Evolutionary conservation across 2,329 filamentous ascomycete species (phyloP).

Genomic region (Chalara sp.): DNA sequence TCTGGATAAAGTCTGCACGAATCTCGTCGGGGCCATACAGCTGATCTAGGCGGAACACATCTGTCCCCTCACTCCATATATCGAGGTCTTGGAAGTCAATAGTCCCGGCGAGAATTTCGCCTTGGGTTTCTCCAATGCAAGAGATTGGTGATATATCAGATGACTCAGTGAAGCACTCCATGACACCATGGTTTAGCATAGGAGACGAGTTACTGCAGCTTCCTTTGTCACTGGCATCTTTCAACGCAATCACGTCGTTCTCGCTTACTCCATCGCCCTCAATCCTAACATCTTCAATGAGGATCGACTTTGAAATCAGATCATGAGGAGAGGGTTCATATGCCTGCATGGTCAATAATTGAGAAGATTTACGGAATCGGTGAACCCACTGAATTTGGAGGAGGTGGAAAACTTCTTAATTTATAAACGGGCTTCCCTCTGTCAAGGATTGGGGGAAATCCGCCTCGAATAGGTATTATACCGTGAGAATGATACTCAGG

Average conservation of each 20-base stretch:
- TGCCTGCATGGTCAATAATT: background rate
- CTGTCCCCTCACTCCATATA: background rate
- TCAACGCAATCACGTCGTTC: no score
- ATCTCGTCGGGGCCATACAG: background rate
- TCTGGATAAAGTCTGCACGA: slow-evolving; percentile 4
- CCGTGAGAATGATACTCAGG: background rate
- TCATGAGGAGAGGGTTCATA: background rate
- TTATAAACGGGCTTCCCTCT: background rate
- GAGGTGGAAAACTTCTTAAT: background rate
- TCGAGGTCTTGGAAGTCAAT: background rate
- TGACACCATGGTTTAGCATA: no score
- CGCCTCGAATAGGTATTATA: background rate
- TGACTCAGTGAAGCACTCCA: no score
- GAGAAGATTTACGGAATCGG: no score
- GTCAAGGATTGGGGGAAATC: no score
- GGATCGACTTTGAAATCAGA: background rate
- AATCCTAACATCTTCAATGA: background rate
- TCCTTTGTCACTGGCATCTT: no score
- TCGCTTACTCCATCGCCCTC: no score
- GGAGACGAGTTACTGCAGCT: no score
- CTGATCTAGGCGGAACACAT: background rate
- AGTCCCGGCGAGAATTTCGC: background rate
- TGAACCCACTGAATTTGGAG: background rate
- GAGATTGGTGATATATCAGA: no score
- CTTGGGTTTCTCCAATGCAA: background rate